phyloP scores from a whole-genome alignment of 2,329 filamentous ascomycete genomes.

The Ciborinia camelliae region DNA sequence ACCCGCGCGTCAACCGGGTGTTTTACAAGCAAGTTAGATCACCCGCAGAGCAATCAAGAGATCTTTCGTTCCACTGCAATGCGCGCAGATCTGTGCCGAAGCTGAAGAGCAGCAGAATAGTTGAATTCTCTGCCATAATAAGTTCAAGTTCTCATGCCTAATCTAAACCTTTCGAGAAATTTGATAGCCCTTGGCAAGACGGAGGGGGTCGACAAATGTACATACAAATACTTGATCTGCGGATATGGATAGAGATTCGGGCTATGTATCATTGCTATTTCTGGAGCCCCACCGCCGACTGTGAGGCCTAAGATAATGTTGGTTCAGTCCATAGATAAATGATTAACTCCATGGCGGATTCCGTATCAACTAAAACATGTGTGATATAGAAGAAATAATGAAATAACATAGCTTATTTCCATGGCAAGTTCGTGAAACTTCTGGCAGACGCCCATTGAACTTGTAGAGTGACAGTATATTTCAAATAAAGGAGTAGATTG shows the following conservation, averaged over 20 bases:
- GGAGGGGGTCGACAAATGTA: background rate
- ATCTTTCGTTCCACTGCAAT: no score
- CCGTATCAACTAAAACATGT: background rate
- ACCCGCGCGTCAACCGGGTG: accelerated
- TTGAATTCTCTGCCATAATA: accelerated
- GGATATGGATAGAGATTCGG: no score
- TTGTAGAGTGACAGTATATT: no score
- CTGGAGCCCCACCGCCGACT: background rate
- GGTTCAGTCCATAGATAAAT: background rate
- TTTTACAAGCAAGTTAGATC: background rate
- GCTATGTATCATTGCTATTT: background rate
- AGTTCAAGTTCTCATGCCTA: background rate
- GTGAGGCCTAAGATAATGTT: background rate
- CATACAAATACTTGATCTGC: background rate
- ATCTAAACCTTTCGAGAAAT: accelerated
- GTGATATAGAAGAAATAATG: background rate
- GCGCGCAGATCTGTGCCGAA: no score
- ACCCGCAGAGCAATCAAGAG: background rate
- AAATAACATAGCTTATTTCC: background rate
- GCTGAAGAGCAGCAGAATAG: background rate
- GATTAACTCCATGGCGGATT: background rate
- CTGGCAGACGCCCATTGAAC: no score
- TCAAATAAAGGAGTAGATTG: no score
- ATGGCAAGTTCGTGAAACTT: background rate
- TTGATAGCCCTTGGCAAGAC: background rate